phyloP scores from a whole-genome alignment of 441 rosid species.

The Omphalea diandra region DNA sequence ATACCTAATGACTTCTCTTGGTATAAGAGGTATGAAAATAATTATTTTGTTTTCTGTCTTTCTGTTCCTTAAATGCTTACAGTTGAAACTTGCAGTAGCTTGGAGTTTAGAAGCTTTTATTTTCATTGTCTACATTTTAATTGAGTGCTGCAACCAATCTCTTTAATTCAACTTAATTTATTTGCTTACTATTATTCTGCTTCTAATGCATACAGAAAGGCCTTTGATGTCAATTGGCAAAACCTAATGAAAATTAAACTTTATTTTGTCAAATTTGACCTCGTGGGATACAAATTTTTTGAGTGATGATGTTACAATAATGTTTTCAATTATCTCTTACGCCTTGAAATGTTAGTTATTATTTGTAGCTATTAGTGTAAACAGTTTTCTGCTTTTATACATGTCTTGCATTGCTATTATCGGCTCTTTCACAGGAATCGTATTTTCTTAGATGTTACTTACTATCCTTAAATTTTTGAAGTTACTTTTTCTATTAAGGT shows the following conservation, averaged over 20 bases:
- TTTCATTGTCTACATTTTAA: not conserved
- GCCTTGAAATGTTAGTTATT: not conserved
- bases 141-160: not conserved
- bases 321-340: constrained; percentile 1
- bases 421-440: not conserved
- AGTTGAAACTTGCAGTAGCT: constrained; percentile 3
- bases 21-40: constrained; percentile 80
- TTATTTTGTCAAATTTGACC: not conserved
- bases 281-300: not conserved
- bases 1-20: constrained; percentile 99
- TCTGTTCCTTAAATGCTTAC: constrained; percentile 2
- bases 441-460: not conserved
- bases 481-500: not conserved
- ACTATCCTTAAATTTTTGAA: not conserved
- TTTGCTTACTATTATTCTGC: not conserved
- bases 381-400: not conserved
- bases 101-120: constrained; percentile 13
- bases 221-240: not conserved
- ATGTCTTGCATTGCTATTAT: constrained; percentile 5
- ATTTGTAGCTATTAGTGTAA: not conserved
- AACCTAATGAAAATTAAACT: not conserved
- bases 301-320: not conserved
- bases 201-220: not conserved
- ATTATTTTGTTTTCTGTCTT: constrained; percentile 3
- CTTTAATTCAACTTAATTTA: not conserved